A percentile compares a stretch with the other conserved stretches of the same genome.
These are phyloP conservation scores for Balakata baccata DNA, from an alignment of 345 rosid genomes.

Conservation along the genomic window DNA sequence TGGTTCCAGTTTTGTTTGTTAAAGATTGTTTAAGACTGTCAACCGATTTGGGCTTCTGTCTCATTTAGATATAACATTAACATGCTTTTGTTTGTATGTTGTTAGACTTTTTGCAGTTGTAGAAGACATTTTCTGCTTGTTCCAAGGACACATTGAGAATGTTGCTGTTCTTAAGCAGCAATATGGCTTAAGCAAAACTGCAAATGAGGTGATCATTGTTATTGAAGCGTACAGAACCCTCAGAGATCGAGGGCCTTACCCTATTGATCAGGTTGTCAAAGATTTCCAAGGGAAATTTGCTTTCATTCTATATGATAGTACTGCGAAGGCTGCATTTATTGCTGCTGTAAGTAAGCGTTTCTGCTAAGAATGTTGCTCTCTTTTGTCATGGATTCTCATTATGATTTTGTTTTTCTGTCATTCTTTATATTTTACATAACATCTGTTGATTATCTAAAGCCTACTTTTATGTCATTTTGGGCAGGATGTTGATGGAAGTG, in stretches of 20 bases:
- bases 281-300: slow-evolving; percentile 76
- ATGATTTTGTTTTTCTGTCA: background rate
- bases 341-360: slow-evolving; percentile 56
- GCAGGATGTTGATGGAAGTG: slow-evolving; percentile 87
- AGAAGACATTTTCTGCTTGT: slow-evolving; percentile 91
- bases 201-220: slow-evolving; percentile 81
- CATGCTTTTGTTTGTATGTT: slow-evolving; percentile 5
- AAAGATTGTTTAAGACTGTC: background rate
- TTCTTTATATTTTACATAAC: background rate
- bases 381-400: background rate
- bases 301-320: slow-evolving; percentile 68
- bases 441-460: background rate
- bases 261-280: slow-evolving; percentile 89
- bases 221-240: slow-evolving; percentile 91
- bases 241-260: slow-evolving; percentile 94
- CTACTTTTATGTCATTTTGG: background rate
- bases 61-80: background rate
- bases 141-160: slow-evolving; percentile 92
- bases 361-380: background rate
- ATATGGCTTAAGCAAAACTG: slow-evolving; percentile 81
- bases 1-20: background rate
- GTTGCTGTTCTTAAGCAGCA: slow-evolving; percentile 83
- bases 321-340: slow-evolving; percentile 56
- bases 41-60: background rate
- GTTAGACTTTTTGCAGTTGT: slow-evolving; percentile 78